Conservation (phyloP, 176 grass and related monocot species). For the Bolboschoenus planiculmis region DNA sequence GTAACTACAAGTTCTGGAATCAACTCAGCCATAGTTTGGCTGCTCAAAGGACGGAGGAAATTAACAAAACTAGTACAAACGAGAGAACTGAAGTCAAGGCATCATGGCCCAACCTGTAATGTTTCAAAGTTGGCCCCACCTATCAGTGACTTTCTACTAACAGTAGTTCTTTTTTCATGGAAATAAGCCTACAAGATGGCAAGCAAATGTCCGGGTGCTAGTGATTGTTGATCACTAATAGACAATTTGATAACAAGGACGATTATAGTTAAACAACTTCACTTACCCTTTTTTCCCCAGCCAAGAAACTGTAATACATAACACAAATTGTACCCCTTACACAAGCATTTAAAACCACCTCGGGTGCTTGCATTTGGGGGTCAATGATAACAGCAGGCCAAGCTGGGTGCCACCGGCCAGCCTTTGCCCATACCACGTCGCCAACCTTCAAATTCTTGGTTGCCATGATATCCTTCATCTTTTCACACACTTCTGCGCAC, state of each 20-base stretch:
- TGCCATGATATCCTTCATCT: conserved; percentile 39
- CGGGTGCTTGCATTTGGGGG: conserved; percentile 49
- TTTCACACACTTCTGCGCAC: conserved; percentile 20
- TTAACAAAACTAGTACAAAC: not conserved
- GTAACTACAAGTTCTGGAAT: not conserved
- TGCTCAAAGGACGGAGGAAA: not conserved
- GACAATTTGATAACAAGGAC: not conserved
- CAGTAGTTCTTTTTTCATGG: not conserved
- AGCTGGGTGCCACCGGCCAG: conserved; percentile 48
- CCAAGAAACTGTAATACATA: conserved; percentile 68
- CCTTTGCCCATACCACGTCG: conserved; percentile 69
- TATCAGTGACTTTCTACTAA: not conserved
- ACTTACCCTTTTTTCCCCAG: conserved; percentile 46
- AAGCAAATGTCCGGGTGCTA: not conserved
- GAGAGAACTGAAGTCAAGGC: not conserved
- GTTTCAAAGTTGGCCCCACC: not conserved
- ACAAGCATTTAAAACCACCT: conserved; percentile 65
- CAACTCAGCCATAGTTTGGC: not conserved
- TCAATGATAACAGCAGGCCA: conserved; percentile 87
- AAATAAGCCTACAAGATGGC: not conserved
- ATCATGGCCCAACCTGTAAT: not conserved
- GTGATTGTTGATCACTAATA: not conserved
- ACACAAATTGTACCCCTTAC: conserved; percentile 61
- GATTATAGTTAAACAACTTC: not conserved
- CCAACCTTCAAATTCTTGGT: conserved; percentile 60